These are phyloP conservation scores for Fusarium sp. DNA, from an alignment of 2,329 filamentous ascomycete genomes.

Conservation along the genomic window DNA sequence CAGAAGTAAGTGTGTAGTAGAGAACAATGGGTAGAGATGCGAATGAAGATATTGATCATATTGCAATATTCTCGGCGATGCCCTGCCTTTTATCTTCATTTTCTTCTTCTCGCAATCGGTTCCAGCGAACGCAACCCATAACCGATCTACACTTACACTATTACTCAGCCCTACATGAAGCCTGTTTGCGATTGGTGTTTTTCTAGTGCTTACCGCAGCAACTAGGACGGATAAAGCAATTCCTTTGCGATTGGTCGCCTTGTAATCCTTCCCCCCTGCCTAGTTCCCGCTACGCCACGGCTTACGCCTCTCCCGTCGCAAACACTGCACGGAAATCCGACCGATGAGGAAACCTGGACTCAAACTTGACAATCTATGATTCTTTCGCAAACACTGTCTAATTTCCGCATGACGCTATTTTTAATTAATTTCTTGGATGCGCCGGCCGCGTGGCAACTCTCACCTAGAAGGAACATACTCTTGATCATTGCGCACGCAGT, in stretches of 20 bases:
- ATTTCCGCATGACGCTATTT: background rate
- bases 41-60: fast-evolving
- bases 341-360: background rate
- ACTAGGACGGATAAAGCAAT: background rate
- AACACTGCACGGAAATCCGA: background rate
- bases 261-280: background rate
- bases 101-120: background rate
- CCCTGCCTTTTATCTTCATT: background rate
- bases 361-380: background rate
- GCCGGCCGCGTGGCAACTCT: background rate
- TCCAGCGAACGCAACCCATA: fast-evolving
- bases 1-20: background rate
- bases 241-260: background rate
- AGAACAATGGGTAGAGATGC: fast-evolving
- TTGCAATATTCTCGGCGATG: background rate
- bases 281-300: background rate
- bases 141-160: background rate
- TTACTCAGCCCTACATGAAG: background rate
- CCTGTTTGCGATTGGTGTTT: background rate
- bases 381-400: background rate
- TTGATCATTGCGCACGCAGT: background rate
- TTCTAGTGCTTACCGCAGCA: background rate
- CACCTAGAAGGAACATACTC: background rate
- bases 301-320: background rate
- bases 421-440: fast-evolving